Evolutionary conservation across 257 asterid genomes (phyloP), one percentile per base, ranked within the genome.

Genomic region (Penstemon barbatus): DNA sequence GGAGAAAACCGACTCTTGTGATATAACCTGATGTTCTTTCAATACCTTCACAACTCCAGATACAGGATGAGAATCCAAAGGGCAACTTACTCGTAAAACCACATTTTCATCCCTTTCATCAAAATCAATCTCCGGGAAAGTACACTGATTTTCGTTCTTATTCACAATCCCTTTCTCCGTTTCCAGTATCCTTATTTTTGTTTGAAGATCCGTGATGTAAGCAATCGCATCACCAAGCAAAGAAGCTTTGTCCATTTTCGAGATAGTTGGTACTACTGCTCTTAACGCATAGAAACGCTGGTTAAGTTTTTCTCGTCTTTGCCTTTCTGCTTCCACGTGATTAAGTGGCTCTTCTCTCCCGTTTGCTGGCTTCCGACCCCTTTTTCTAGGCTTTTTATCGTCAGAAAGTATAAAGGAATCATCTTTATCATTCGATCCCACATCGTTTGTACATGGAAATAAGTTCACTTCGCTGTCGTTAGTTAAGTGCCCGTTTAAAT

Each of bases 171-270:
- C 95, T 72, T 81, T 83, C 80, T 89, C 98, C 6, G 84, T 80
- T 75, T 87, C 97, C 84, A 89, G 4, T 19, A 56, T 55, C 81
- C 86, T 78, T 52, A 92, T 82, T 84, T 78, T 84, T 7, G 85
- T 70, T 82, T 92, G 96, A 58, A 92, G 95, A 74, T 92, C 97
- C 1, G 95, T 84, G 54, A 92, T 92, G 50, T 87, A 86, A 5
- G 91, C 84, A 57, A 92, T 89, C 4, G 97, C 90, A 69, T 92
- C 98, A 4, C 97, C 96, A 7, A 92, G 89, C 37, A 89, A 79
- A 48, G 97, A 89, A 0, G 98, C 97, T 79, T 91, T 91, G 76
- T 91, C 98, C 98, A 91, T 91, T 78, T 91, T 91, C 37, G 98
- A 89, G 65, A 89, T 89, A 58, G 86, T 92, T 0, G 98, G 98